Evolutionary conservation across 768 basidiomycete species (phyloP).

Genomic region (Podaxis carcinomalis): DNA sequence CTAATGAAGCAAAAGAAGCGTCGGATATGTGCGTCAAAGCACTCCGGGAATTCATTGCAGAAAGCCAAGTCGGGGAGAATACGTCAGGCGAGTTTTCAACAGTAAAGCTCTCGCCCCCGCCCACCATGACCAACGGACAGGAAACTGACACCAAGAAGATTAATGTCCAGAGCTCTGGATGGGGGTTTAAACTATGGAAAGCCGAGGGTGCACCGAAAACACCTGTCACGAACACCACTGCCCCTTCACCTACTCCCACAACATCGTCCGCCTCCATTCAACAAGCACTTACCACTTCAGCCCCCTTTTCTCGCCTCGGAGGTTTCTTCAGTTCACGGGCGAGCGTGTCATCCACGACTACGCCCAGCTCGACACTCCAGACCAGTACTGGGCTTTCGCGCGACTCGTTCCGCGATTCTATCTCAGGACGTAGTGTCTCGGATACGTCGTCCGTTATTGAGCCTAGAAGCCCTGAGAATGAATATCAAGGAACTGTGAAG

Average conservation of each 20-base stretch:
- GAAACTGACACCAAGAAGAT: slow-evolving; percentile 30
- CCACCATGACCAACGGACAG: slow-evolving; percentile 33
- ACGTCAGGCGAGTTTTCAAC: slow-evolving; percentile 17
- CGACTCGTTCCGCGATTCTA: slow-evolving; percentile 29
- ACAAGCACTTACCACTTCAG: slow-evolving; percentile 22
- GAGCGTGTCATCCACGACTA: slow-evolving; percentile 44
- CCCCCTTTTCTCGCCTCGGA: slow-evolving; percentile 57
- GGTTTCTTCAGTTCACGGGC: slow-evolving; percentile 63
- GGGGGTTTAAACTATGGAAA: slow-evolving; percentile 72
- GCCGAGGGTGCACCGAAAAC: slow-evolving; percentile 19
- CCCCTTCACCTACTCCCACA: slow-evolving; percentile 22
- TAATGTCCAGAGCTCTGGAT: slow-evolving; percentile 33
- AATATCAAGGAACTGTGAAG: slow-evolving; percentile 23
- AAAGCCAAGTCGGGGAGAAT: slow-evolving; percentile 56
- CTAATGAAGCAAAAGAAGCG: slow-evolving; percentile 81
- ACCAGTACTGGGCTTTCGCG: slow-evolving; percentile 22
- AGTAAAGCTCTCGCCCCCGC: slow-evolving; percentile 38
- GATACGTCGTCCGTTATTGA: slow-evolving; percentile 57
- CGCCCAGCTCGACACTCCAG: slow-evolving; percentile 15
- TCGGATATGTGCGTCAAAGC: slow-evolving; percentile 82
- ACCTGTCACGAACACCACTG: slow-evolving; percentile 21
- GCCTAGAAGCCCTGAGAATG: slow-evolving; percentile 51
- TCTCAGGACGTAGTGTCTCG: slow-evolving; percentile 42
- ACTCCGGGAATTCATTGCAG: slow-evolving; percentile 76
- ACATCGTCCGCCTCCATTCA: slow-evolving; percentile 12